Evolutionary conservation across 2,329 filamentous ascomycete genomes (phyloP), one percentile per base, ranked within the genome.

Genomic region (Ophiocordyceps camponoti-floridani): DNA sequence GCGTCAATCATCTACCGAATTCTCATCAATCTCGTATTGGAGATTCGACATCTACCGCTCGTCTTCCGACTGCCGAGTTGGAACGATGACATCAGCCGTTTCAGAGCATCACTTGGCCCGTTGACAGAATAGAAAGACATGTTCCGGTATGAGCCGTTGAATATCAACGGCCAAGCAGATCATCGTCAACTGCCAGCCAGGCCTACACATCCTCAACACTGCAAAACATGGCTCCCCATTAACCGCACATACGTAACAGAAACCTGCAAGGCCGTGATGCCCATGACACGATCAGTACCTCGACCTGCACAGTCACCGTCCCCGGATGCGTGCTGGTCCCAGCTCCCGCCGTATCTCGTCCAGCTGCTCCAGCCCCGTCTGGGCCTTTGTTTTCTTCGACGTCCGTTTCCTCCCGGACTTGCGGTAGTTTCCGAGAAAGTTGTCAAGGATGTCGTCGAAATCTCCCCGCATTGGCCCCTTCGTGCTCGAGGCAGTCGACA

Each of bases 401-500:
- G 71, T 68, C 59, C 79, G 80, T 65, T 86, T 87, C 2, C 23
- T 5, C 23, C 82, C 82, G 23, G 72, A 72, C 62, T 77, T 80
- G 10, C 75, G 75, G 57, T 84, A 82, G 31, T 70, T 78, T 9
- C 79, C 83, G 26, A 96, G 64, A 63, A 98, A 98, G 46, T 94
- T 88, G 57, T 96, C 89, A 70, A 98, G 78, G 58, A 96, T 86
- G 48, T 70, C 75, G 58, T 94, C 81, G 61, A 98, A 94, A 58
- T 95, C 88, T 37, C 72, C 68, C 41, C 86, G 70, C 35, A 85
- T 66, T 10, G 80, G 73, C 0, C 80, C 82, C 57, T 64, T 73
- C 1, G 84, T 78, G 49, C 75, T 81, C 1, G 81, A 85, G 45
- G 73, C 70, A 4, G 72, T 71, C 11, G 77, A 79, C 41, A 77